Evolutionary conservation across 1,139 yeast species (phyloP).

Genomic region (Suhomyces panamericanus): DNA sequence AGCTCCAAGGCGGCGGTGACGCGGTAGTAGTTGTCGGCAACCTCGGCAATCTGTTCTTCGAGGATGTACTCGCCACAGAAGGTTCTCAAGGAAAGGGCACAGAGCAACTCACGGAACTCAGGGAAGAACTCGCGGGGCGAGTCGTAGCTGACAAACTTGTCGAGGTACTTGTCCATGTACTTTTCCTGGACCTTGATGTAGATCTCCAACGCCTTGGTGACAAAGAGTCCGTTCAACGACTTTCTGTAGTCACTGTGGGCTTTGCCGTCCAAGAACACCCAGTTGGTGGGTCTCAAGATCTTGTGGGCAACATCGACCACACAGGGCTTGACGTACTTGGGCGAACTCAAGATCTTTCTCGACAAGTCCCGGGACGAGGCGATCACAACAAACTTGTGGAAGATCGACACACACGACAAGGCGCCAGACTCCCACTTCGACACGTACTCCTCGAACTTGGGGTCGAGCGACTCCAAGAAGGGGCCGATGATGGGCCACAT

Average conservation of each 20-base stretch:
- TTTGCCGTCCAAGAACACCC: constrained; percentile 97
- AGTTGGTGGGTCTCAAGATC: constrained; percentile 89
- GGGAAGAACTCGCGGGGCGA: constrained; percentile 80
- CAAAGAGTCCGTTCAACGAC: constrained; percentile 85
- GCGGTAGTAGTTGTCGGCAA: constrained; percentile 88
- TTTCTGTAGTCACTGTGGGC: constrained; percentile 91
- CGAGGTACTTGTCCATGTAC: constrained; percentile 78
- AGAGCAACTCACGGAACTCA: constrained; percentile 91
- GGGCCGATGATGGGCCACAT: constrained; percentile 97
- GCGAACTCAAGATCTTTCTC: constrained; percentile 82
- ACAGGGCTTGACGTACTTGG: constrained; percentile 90
- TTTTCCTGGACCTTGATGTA: constrained; percentile 84
- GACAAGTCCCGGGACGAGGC: constrained; percentile 90
- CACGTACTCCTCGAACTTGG: constrained; percentile 89
- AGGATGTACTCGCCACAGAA: constrained; percentile 95
- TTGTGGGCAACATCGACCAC: constrained; percentile 96
- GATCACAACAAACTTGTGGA: constrained; percentile 95
- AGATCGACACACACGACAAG: constrained; percentile 91
- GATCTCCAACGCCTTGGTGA: constrained; percentile 75
- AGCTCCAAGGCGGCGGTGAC: constrained; percentile 95
- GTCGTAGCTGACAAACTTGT: constrained; percentile 58
- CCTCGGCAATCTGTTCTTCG: constrained; percentile 79
- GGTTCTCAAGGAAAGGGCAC: constrained; percentile 88
- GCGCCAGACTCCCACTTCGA: constrained; percentile 96
- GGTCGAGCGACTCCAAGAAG: constrained; percentile 91